A percentile compares a stretch with the other conserved stretches of the same genome.
Conservation (phyloP, 805 yeast genomes). For the Yarrowia keelungensis region DNA sequence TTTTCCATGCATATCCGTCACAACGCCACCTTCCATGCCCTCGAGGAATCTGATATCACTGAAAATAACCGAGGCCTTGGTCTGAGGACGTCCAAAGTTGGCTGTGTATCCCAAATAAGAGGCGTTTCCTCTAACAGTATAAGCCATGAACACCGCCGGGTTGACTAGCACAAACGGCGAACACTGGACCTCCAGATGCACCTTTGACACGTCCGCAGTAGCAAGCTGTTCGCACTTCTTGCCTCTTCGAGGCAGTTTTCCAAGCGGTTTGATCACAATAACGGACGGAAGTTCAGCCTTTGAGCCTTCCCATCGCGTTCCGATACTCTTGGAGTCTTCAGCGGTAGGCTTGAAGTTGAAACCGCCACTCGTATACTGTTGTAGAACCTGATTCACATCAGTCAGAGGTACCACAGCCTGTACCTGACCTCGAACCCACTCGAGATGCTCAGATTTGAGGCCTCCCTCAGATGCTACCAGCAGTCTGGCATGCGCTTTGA, state of each 20-base stretch:
- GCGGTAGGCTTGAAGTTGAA: conserved; percentile 30
- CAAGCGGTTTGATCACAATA: conserved; percentile 19
- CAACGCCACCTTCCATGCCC: conserved; percentile 51
- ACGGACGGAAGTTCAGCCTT: conserved; percentile 22
- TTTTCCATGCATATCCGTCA: conserved; percentile 29
- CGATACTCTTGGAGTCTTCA: conserved; percentile 22
- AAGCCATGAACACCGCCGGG: conserved; percentile 49
- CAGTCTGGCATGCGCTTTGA: conserved; percentile 27
- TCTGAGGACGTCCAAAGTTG: conserved; percentile 36
- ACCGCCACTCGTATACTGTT: conserved; percentile 31
- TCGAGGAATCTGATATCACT: conserved; percentile 49
- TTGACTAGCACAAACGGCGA: conserved; percentile 50
- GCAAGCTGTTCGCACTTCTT: conserved; percentile 24
- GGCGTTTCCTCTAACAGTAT: conserved; percentile 46
- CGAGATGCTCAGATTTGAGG: conserved; percentile 26
- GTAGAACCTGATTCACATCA: conserved; percentile 19
- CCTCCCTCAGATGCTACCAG: conserved; percentile 23
- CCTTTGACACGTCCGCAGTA: conserved; percentile 20
- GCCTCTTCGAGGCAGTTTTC: conserved; percentile 10
- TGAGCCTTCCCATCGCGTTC: conserved; percentile 19
- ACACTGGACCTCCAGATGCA: conserved; percentile 43
- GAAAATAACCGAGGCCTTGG: conserved; percentile 41
- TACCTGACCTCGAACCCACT: conserved; percentile 23
- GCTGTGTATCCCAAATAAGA: conserved; percentile 41
- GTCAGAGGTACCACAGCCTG: conserved; percentile 17